phyloP scores from a whole-genome alignment of 2,329 filamentous ascomycete genomes.

The Penicillium digitatum region DNA sequence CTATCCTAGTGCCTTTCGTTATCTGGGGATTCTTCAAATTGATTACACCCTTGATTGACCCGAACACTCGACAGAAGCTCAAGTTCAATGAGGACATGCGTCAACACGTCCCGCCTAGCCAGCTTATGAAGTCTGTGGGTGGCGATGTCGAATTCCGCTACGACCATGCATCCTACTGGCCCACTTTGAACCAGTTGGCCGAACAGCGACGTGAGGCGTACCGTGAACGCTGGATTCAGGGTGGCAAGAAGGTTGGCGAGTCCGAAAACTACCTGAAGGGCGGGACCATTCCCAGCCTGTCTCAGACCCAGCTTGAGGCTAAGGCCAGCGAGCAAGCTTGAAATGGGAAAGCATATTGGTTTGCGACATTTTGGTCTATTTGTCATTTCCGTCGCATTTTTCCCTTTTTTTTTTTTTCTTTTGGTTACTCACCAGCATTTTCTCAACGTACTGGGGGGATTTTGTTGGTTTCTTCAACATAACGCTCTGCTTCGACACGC shows the following conservation, averaged over 20 bases:
- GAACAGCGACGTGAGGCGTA: constrained; percentile 61
- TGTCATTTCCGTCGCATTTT: not conserved
- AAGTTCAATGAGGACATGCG: constrained; percentile 94
- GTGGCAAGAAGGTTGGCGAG: constrained; percentile 78
- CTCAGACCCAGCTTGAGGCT: constrained; percentile 25
- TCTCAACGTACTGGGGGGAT: not conserved
- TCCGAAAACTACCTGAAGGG: constrained; percentile 83
- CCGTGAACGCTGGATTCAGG: constrained; percentile 69
- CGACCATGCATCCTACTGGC: constrained; percentile 86
- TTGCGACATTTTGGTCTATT: not conserved
- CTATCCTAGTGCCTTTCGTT: constrained; percentile 73
- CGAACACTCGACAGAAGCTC: constrained; percentile 86
- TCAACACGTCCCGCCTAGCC: constrained; percentile 72
- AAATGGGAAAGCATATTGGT: not conserved
- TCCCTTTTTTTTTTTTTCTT: not conserved
- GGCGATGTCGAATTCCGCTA: constrained; percentile 88
- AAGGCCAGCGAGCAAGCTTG: constrained; percentile 10
- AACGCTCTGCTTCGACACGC: not conserved
- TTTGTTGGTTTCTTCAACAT: not conserved
- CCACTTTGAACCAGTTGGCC: constrained; percentile 70
- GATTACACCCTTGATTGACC: constrained; percentile 94
- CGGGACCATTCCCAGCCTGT: constrained; percentile 44
- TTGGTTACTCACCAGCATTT: not conserved
- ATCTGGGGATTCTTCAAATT: constrained; percentile 94
- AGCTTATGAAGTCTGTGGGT: constrained; percentile 74